A percentile compares a stretch with the other conserved stretches of the same genome.
These are phyloP conservation scores for Xylaria arbuscula DNA, from an alignment of 2,329 filamentous ascomycete species.

Conservation along the genomic window DNA sequence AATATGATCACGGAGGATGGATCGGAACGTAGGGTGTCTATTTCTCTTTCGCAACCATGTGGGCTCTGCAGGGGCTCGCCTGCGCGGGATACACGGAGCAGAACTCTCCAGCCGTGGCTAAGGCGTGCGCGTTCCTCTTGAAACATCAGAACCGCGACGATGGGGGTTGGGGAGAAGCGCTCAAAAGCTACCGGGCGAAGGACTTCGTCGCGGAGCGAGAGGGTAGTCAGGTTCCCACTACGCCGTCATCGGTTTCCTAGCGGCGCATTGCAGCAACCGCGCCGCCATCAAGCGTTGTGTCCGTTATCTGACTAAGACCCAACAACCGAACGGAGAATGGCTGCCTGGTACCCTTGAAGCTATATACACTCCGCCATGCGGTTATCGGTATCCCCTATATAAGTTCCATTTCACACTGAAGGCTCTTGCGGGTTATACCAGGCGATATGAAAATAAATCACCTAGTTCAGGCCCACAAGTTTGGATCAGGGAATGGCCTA, in stretches of 20 bases:
- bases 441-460: conserved; percentile 13
- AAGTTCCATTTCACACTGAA: conserved; percentile 30
- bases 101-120: no score
- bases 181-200: background rate
- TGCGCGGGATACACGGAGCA: no score
- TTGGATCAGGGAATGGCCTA: no score
- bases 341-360: background rate
- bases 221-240: background rate
- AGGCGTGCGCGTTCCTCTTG: background rate
- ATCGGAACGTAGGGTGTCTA: no score
- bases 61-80: no score
- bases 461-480: background rate
- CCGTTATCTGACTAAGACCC: background rate
- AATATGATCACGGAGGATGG: no score
- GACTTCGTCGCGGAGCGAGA: background rate
- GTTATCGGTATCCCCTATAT: conserved; percentile 26
- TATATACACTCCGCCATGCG: conserved; percentile 6
- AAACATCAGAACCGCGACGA: background rate
- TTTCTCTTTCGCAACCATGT: no score
- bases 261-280: background rate
- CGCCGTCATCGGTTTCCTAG: background rate
- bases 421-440: conserved; percentile 9
- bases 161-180: background rate
- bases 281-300: background rate
- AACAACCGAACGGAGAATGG: background rate